These are phyloP conservation scores for Phaeosphaeriaceae sp. DNA, from an alignment of 2,329 filamentous ascomycete genomes.

Conservation along the genomic window DNA sequence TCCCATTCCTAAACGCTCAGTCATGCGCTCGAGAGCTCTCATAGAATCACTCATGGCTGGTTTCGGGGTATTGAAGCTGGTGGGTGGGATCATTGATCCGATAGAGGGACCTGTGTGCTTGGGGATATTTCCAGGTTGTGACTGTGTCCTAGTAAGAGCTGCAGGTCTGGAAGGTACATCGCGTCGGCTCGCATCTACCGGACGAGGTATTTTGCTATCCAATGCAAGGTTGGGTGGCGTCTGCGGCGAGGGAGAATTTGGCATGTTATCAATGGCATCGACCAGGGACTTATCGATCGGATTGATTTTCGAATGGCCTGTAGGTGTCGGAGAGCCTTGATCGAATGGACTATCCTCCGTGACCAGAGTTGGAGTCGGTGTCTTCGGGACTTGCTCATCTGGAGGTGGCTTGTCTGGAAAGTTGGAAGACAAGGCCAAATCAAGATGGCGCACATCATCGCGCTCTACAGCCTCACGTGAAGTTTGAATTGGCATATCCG, in stretches of 20 bases:
- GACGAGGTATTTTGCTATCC: constrained; percentile 50
- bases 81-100: constrained; percentile 23
- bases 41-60: constrained; percentile 44
- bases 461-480: constrained; percentile 52
- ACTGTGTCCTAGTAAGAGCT: constrained; percentile 43
- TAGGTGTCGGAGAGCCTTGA: constrained; percentile 40
- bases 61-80: constrained; percentile 29
- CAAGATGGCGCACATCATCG: constrained; percentile 67
- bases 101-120: constrained; percentile 29
- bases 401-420: constrained; percentile 27
- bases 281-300: constrained; percentile 44
- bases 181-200: constrained; percentile 44
- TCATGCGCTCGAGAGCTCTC: constrained; percentile 71
- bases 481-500: constrained; percentile 36
- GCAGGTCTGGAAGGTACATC: constrained; percentile 38
- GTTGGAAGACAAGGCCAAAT: constrained; percentile 63
- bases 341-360: constrained; percentile 27
- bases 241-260: constrained; percentile 31
- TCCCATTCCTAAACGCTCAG: constrained; percentile 73
- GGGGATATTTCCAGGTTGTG: constrained; percentile 42
- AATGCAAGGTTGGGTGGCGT: constrained; percentile 21
- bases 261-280: constrained; percentile 47
- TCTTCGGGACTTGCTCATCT: constrained; percentile 36
- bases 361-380: constrained; percentile 35
- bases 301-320: constrained; percentile 37